Evolutionary conservation across 129 eudicot species (phyloP).

Genomic region (Lonicera japonica): DNA sequence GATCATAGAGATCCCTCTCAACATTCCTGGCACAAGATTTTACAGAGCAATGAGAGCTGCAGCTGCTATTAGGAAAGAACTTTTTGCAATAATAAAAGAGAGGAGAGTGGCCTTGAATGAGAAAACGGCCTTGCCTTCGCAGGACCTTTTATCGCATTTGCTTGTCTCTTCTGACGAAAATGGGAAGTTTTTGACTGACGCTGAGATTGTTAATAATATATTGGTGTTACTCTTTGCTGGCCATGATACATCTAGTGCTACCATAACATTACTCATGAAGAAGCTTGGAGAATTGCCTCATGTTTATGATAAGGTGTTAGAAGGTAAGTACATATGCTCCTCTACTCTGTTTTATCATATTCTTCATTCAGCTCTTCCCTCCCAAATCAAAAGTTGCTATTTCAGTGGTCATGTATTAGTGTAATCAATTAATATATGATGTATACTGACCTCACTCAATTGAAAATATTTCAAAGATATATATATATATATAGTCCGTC

Average conservation of each 20-base stretch:
- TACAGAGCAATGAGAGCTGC: constrained; percentile 38
- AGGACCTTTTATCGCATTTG: constrained; percentile 17
- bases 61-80: constrained; percentile 2
- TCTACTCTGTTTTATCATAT: not conserved
- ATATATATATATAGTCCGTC: too few species aligned
- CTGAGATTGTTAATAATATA: constrained; percentile 14
- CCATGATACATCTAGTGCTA: constrained; percentile 8
- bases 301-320: constrained; percentile 17
- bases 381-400: too few species aligned
- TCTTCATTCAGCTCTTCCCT: too few species aligned
- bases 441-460: too few species aligned
- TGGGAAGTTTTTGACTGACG: not conserved
- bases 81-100: not conserved
- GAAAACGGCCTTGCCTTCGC: constrained; percentile 15
- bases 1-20: constrained; percentile 37
- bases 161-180: constrained; percentile 9
- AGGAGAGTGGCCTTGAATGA: constrained; percentile 10
- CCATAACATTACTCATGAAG: constrained; percentile 15
- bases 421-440: too few species aligned
- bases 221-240: constrained; percentile 9
- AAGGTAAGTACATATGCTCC: not conserved
- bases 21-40: constrained; percentile 56
- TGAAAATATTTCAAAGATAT: too few species aligned
- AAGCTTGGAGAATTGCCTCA: constrained; percentile 7
- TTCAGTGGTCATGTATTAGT: too few species aligned